phyloP scores from a whole-genome alignment of 176 grass and related monocot species.

The Cymbopogon citratus region DNA sequence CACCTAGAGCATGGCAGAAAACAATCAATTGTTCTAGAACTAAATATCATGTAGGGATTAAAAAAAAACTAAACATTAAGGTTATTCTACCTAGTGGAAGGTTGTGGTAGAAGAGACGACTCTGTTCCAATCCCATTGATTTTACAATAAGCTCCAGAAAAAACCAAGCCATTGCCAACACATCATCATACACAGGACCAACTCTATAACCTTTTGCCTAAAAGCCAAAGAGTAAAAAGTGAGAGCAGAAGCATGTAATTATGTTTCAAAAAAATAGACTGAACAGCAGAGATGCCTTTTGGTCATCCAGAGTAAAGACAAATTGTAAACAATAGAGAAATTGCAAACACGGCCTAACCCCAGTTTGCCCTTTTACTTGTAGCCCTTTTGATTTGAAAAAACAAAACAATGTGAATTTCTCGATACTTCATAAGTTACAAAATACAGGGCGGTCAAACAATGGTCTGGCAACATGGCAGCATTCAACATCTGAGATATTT shows the following conservation, averaged over 20 bases:
- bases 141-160: constrained; percentile 99
- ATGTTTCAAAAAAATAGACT: neutral
- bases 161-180: constrained; percentile 99
- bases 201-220: constrained; percentile 99
- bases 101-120: constrained; percentile 81
- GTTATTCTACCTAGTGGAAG: constrained; percentile 70
- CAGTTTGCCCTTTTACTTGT: neutral
- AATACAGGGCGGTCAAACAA: neutral
- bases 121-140: constrained; percentile 97
- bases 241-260: constrained; percentile 18
- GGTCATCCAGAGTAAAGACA: constrained; percentile 11
- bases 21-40: constrained; percentile 20
- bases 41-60: constrained; percentile 2
- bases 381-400: neutral
- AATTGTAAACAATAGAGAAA: constrained; percentile 4
- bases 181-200: constrained; percentile 99
- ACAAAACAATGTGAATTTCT: neutral
- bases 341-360: neutral
- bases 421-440: neutral
- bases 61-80: neutral
- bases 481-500: constrained; percentile 10
- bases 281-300: constrained; percentile 7
- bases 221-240: constrained; percentile 23
- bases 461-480: neutral
- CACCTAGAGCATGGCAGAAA: constrained; percentile 51